Conservation (phyloP, 2,329 filamentous ascomycete genomes). For the Paecilomyces formosus region DNA sequence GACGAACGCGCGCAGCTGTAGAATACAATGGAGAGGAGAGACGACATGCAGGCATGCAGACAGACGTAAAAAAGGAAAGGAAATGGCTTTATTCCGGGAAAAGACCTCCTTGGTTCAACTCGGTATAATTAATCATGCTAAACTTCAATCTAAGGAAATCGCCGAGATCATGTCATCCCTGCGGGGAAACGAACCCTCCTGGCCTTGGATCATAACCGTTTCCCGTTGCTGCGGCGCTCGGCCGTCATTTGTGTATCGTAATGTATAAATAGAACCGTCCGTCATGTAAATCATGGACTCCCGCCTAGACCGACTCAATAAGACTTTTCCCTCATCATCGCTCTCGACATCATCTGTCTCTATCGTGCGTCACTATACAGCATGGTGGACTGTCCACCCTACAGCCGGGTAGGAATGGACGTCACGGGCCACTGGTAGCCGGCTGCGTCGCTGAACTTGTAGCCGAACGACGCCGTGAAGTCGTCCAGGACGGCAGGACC, state of each 20-base stretch:
- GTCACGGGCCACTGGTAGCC: constrained; percentile 93
- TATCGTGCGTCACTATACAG: not conserved
- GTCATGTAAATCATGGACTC: not conserved
- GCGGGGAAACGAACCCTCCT: not conserved
- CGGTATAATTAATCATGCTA: not conserved
- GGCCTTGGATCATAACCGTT: not conserved
- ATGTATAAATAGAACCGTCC: not conserved
- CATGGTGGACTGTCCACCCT: constrained; percentile 26
- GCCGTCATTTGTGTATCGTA: not conserved
- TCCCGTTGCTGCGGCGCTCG: not conserved
- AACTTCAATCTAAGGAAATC: not conserved
- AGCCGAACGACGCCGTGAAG: constrained; percentile 95
- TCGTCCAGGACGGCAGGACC: constrained; percentile 94
- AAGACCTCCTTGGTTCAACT: not conserved
- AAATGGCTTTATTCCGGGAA: not conserved
- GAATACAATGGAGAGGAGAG: no score
- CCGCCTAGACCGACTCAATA: not conserved
- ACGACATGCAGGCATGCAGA: no score
- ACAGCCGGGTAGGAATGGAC: constrained; percentile 73
- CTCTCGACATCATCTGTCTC: not conserved
- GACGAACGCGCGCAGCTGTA: no score
- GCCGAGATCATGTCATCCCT: not conserved
- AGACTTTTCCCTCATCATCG: not conserved
- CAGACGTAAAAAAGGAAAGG: no score
- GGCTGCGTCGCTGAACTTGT: constrained; percentile 96